Percentiles rank a stretch among this genome's conserved stretches.
Evolutionary conservation across 2,329 filamentous ascomycete genomes (phyloP).

Genomic region (Dactylellina cionopaga): DNA sequence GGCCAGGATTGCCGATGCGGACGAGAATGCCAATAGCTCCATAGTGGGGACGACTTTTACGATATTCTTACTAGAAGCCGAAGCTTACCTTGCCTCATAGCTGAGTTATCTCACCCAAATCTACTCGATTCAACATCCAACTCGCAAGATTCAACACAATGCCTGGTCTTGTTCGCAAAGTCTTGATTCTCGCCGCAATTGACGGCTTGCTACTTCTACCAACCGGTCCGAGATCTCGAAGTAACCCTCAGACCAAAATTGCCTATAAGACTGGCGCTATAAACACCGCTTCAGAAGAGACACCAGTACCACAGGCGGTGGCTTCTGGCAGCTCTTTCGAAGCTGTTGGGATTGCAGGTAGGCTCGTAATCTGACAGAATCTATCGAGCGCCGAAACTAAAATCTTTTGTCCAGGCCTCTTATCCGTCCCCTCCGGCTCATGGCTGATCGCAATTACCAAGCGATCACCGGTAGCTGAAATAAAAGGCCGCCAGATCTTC

Average conservation of each 20-base stretch:
- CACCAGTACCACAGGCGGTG: slow-evolving; percentile 58
- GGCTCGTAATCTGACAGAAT: not conserved
- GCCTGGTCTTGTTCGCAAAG: slow-evolving; percentile 80
- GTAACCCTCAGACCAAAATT: slow-evolving; percentile 70
- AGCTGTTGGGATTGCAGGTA: slow-evolving; percentile 69
- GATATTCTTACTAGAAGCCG: slow-evolving; percentile 4
- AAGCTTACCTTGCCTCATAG: slow-evolving; percentile 18
- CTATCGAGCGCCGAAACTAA: slow-evolving; percentile 2
- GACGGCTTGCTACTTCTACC: slow-evolving; percentile 84
- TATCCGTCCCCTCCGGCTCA: slow-evolving; percentile 77
- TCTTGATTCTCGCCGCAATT: slow-evolving; percentile 80
- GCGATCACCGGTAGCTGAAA: slow-evolving; percentile 86
- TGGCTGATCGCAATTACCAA: slow-evolving; percentile 88
- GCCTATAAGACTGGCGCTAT: slow-evolving; percentile 73
- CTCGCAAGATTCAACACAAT: slow-evolving; percentile 63
- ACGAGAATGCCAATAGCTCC: slow-evolving; percentile 1
- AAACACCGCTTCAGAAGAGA: slow-evolving; percentile 61
- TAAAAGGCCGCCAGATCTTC: slow-evolving; percentile 79
- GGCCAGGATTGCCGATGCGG: slow-evolving; percentile 45
- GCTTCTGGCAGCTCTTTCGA: slow-evolving; percentile 61
- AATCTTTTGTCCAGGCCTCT: slow-evolving; percentile 70
- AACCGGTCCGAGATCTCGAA: slow-evolving; percentile 63
- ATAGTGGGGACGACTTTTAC: slow-evolving; percentile 13
- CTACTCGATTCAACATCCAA: slow-evolving; percentile 47
- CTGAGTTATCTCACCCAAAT: not conserved